These are phyloP conservation scores for Sophora flavescens DNA, from an alignment of 306 rosid genomes.

Conservation along the genomic window DNA sequence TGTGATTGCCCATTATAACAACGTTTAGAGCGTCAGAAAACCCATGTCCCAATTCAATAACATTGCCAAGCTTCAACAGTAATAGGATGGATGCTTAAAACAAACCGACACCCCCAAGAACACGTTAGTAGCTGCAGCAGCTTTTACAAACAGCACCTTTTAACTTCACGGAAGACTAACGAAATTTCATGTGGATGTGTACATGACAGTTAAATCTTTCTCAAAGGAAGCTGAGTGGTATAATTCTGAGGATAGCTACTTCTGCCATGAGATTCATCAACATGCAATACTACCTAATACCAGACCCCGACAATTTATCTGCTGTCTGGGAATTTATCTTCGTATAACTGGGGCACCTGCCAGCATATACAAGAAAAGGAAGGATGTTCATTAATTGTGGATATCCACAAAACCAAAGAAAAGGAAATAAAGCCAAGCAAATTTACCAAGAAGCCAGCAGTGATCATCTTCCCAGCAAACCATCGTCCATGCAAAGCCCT, in stretches of 20 bases:
- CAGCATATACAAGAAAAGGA: slow-evolving; percentile 35
- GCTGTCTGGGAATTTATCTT: slow-evolving; percentile 71
- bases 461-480: slow-evolving; percentile 99
- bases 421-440: slow-evolving; percentile 21
- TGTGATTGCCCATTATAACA: neutral
- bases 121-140: neutral
- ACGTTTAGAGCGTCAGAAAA: slow-evolving; percentile 12
- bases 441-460: slow-evolving; percentile 83
- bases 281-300: slow-evolving; percentile 3
- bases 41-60: slow-evolving; percentile 8
- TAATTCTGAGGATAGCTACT: slow-evolving; percentile 10
- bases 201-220: slow-evolving; percentile 17
- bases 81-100: slow-evolving; percentile 9
- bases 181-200: slow-evolving; percentile 10
- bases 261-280: slow-evolving; percentile 24
- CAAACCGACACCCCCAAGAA: slow-evolving; percentile 3
- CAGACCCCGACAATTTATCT: slow-evolving; percentile 42
- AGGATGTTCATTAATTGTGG: slow-evolving; percentile 24
- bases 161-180: slow-evolving; percentile 8
- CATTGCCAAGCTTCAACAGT: slow-evolving; percentile 17
- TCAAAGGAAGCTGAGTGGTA: slow-evolving; percentile 19
- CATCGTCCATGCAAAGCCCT: slow-evolving; percentile 94
- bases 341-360: slow-evolving; percentile 77
- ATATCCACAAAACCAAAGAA: slow-evolving; percentile 23
- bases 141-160: slow-evolving; percentile 28